Conservation (phyloP, 2,329 filamentous ascomycete genomes). For the Phaeosphaeria sp. region DNA sequence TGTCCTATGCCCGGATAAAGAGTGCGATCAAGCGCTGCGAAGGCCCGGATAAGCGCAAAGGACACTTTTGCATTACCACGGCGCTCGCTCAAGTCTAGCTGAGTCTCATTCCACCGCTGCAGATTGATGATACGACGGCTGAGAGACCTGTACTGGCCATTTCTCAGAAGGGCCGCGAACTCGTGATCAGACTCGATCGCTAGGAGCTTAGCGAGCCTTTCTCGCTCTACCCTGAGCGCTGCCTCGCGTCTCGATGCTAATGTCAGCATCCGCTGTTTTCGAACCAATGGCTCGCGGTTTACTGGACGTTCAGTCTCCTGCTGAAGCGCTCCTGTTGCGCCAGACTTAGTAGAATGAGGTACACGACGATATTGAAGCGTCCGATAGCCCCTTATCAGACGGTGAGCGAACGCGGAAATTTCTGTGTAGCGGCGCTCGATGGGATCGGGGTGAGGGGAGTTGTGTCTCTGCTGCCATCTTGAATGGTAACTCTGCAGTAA, state of each 20-base stretch:
- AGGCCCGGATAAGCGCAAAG: conserved; percentile 16
- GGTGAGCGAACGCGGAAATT: conserved; percentile 28
- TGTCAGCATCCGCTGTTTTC: conserved; percentile 1
- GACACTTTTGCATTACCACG: neutral
- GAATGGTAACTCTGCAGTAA: neutral
- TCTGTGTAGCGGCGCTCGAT: conserved; percentile 30
- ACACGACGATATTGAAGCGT: neutral
- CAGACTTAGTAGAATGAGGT: neutral
- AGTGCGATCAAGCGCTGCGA: conserved; percentile 35
- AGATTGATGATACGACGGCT: conserved; percentile 32
- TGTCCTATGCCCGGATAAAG: conserved; percentile 23
- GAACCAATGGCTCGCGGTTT: conserved; percentile 2
- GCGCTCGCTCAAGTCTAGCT: conserved; percentile 12
- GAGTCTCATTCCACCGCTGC: conserved; percentile 11
- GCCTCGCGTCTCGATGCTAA: conserved; percentile 8
- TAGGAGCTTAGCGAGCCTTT: conserved; percentile 16
- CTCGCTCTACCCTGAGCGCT: conserved; percentile 10
- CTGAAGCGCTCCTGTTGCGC: neutral
- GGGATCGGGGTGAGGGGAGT: neutral
- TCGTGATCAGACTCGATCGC: conserved; percentile 3
- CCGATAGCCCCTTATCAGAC: conserved; percentile 12
- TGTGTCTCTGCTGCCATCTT: neutral
- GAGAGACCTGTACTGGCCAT: conserved; percentile 40
- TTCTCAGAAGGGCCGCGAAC: conserved; percentile 1
- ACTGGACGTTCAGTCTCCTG: too few species aligned